A percentile compares a stretch with the other conserved stretches of the same genome.
These are phyloP conservation scores for Annulohypoxylon maeteangense DNA, from an alignment of 495 filamentous ascomycete genomes.

Conservation along the genomic window DNA sequence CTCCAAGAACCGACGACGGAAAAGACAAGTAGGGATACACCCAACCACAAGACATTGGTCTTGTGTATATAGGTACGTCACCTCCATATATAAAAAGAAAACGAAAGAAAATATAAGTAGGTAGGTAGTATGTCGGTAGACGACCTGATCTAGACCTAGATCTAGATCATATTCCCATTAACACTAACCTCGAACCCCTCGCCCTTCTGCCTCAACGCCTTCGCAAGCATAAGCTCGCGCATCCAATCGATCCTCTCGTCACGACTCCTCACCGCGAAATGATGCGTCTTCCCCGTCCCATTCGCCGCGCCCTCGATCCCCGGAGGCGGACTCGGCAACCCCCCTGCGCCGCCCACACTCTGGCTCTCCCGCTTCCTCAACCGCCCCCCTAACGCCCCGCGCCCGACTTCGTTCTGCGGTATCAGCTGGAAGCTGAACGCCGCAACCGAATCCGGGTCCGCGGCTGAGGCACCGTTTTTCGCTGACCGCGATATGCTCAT, in stretches of 20 bases:
- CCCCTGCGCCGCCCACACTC: slow-evolving; percentile 37
- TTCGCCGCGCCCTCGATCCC: slow-evolving; percentile 49
- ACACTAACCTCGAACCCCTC: slow-evolving; percentile 82
- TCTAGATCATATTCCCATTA: slow-evolving; percentile 81
- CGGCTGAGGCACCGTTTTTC: slow-evolving; percentile 57
- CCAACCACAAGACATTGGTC: not conserved
- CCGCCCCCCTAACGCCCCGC: slow-evolving; percentile 53
- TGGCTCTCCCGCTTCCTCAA: slow-evolving; percentile 59
- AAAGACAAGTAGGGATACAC: not conserved
- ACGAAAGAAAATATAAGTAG: slow-evolving; percentile 1
- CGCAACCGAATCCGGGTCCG: slow-evolving; percentile 59
- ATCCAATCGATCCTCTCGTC: slow-evolving; percentile 98
- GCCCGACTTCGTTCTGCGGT: slow-evolving; percentile 65
- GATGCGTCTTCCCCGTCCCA: slow-evolving; percentile 85
- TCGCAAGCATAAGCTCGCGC: slow-evolving; percentile 96
- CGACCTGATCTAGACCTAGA: not conserved
- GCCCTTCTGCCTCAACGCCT: slow-evolving; percentile 83
- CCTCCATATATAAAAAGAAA: slow-evolving; percentile 10
- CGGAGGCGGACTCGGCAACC: slow-evolving; percentile 7
- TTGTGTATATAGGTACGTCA: not conserved
- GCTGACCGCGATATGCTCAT: slow-evolving; percentile 72
- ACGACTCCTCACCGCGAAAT: slow-evolving; percentile 87
- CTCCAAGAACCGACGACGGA: not conserved
- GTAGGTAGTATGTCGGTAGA: not conserved
- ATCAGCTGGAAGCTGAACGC: slow-evolving; percentile 94